Base-by-base conservation (phyloP, 2,329 filamentous ascomycete species). In the Neonectria neomacrospora region DNA sequence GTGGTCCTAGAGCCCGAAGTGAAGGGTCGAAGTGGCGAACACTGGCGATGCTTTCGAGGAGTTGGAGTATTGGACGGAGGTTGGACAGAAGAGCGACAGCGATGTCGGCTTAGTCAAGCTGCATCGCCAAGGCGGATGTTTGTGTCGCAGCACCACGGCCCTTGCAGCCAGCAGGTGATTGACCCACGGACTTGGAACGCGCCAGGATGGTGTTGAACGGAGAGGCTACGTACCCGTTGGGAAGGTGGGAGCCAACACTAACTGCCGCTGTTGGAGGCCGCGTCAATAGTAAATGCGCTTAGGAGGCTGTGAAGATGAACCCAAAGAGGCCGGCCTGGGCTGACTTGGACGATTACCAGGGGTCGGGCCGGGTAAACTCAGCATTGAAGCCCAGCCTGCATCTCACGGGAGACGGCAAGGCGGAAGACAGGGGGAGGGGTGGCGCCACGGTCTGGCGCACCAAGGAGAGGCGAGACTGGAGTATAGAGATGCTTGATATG, bases 101-200 rank as follows among this genome's bases (percentile, higher is more conserved):
- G 47, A 50, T 30, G 30, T 50, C 47, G 47, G 47, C 23, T 9
- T 4, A 26, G 26, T 16, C 45, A 28, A 20, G 26, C n/a, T n/a
- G 11, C 23, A 10, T 10, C 30, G 45, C 45, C 28, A 50, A 50
- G 47, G 28, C 28, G n/a, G n/a, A 1, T 14, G 18, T 16, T 50
- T 30, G 45, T 32, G 47, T 50, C n/a, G 26, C 28, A 32, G n/a
- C 8, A 8, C 37, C 5, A 10, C 16, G 34, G 12, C 8, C 10
- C 28, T 20, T 32, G n/a, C 34, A 50, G 45, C 47, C 14, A 50
- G 26, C 45, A 50, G 45, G 26, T 14, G 28, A 37, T 16, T 37
- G 32, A 50, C 45, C 45, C 45, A 50, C 26, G 45, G 16, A 32
- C 28, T 12, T 32, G 45, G 45, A 50, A 50, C 45, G 20, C 26